phyloP scores from a whole-genome alignment of 2,329 filamentous ascomycete genomes.

The Aureobasidium sp. region DNA sequence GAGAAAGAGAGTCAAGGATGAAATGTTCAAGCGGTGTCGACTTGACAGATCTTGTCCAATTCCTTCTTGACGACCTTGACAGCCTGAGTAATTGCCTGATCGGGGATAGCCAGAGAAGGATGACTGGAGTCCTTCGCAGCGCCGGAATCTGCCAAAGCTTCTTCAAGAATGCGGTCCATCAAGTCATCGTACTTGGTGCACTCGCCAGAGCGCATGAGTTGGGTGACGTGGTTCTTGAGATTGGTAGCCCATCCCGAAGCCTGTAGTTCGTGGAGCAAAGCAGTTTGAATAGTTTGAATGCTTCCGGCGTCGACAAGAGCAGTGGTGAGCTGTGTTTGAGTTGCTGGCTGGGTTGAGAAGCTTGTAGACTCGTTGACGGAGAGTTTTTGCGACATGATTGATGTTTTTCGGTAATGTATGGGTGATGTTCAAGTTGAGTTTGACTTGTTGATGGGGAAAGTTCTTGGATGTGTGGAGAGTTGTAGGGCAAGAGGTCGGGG shows the following conservation, averaged over 20 bases:
- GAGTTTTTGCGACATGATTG: constrained; percentile 20
- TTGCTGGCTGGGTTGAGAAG: constrained; percentile 25
- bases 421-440: background rate
- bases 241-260: constrained; percentile 50
- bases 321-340: constrained; percentile 34
- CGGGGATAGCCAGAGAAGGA: constrained; percentile 17
- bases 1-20: background rate
- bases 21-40: background rate
- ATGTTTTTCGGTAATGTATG: constrained; percentile 13
- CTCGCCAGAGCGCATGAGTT: constrained; percentile 49
- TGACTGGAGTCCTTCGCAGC: background rate
- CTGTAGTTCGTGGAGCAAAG: constrained; percentile 46
- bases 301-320: constrained; percentile 39
- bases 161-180: constrained; percentile 44
- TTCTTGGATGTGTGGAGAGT: background rate
- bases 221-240: constrained; percentile 45
- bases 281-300: constrained; percentile 47
- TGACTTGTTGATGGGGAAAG: background rate
- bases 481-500: background rate
- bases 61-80: constrained; percentile 44
- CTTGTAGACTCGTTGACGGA: constrained; percentile 33
- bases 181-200: constrained; percentile 50
- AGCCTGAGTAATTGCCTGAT: constrained; percentile 42
- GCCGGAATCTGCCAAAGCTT: constrained; percentile 23
- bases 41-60: constrained; percentile 16